Evolutionary conservation across 1,139 yeast species (phyloP), one percentile per base, ranked within the genome.

Genomic region (Lodderomyces parapsilosis): DNA sequence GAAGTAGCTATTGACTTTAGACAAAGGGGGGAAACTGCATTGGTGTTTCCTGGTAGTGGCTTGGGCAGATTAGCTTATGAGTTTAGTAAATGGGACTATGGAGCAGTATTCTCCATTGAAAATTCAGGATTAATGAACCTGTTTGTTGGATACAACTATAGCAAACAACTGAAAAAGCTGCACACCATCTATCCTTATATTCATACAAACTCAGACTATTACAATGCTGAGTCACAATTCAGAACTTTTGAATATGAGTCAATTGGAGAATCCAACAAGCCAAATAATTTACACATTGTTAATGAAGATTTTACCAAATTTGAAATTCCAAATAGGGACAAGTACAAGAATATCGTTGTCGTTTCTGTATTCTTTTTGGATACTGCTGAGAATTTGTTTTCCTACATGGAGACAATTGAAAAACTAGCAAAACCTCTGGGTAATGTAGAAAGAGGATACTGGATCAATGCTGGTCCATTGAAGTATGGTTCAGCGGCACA

Each of bases 401-500:
- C 80, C 31, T 89, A 89, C 57, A 61, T 89, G 38, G 86, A 84
- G 42, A 63, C 83, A 1, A 80, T 89, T 30, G 74, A 74, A 43
- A 55, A 63, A 11, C 58, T 86, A 39, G 59, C 75, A 2, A 54
- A 58, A 4, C 71, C 73, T n/a, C 69, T 67, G 20, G 52, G 50
- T 28, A 46, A 46, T 27, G 47, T 57, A n/a, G 61, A 67, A 30
- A 62, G 66, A 9, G 81, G 86, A 0, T 71, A 72, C 43, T 89
- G 96, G 96, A 80, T 89, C 49, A 89, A 89, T 57, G 74, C 80
- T 15, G 96, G 96, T 0, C 96, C 96, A 0, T 68, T 89, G 48
- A 89, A 89, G 60, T 89, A 89, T 63, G 96, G 96, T 0, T 81
- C 89, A 3, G 90, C 91, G 1, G 94, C 96, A 1, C 80, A 77